A percentile compares a stretch with the other conserved stretches of the same genome.
Conservation (phyloP, 129 eudicot species). For the Saussurea involucrata region DNA sequence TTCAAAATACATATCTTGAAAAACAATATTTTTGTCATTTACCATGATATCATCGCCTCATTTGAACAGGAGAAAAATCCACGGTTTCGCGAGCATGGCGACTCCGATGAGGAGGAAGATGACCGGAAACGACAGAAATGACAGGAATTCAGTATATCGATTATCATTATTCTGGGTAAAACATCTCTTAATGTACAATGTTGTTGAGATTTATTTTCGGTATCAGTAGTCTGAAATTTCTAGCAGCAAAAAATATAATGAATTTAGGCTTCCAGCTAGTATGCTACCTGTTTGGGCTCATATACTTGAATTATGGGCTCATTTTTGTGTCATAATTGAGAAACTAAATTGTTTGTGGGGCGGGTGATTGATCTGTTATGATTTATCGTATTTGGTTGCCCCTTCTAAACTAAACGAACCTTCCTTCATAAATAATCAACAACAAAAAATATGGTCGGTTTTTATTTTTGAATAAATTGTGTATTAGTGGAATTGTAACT, state of each 20-base stretch:
- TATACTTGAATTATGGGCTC: no score
- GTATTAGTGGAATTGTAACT: no score
- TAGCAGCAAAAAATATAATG: not conserved
- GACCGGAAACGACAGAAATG: constrained; percentile 59
- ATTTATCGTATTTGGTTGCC: no score
- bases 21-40: not conserved
- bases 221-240: constrained; percentile 11
- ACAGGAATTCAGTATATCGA: constrained; percentile 8
- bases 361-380: no score
- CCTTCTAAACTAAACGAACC: no score
- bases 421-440: no score
- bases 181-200: constrained; percentile 20
- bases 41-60: not conserved
- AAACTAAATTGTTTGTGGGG: no score
- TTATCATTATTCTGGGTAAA: constrained; percentile 6
- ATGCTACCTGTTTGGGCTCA: no score
- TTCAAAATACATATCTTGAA: no score
- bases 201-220: constrained; percentile 14
- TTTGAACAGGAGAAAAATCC: constrained; percentile 91
- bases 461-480: no score
- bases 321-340: no score
- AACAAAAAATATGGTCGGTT: no score
- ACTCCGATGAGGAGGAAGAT: constrained; percentile 93
- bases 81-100: constrained; percentile 93
- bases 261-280: not conserved